These are phyloP conservation scores for Ustulina deusta DNA, from an alignment of 2,329 filamentous ascomycete genomes.

Conservation along the genomic window DNA sequence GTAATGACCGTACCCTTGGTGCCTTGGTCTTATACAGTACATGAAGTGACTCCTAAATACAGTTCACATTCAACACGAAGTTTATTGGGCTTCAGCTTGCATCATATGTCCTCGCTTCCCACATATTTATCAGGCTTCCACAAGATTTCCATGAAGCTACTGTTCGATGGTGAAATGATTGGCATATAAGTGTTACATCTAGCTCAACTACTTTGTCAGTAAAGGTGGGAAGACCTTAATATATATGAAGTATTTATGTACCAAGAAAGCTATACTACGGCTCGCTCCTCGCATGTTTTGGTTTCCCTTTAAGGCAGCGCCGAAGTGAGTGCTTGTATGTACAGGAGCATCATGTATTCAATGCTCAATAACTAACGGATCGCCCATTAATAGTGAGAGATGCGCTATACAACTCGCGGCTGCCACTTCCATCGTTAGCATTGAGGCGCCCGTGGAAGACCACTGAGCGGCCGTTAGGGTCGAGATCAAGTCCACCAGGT, in stretches of 20 bases:
- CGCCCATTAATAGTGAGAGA: slow-evolving; percentile 44
- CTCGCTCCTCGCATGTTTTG: not conserved
- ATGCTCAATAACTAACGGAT: slow-evolving; percentile 32
- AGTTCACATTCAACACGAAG: no score
- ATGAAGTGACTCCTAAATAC: no score
- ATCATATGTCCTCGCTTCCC: no score
- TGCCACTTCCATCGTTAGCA: slow-evolving; percentile 38
- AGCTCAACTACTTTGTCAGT: no score
- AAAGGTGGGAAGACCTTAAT: no score
- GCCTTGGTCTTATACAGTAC: no score
- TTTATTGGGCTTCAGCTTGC: no score
- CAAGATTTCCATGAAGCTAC: no score
- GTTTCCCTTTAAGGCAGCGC: not conserved
- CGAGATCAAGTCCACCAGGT: slow-evolving; percentile 50
- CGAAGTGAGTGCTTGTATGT: slow-evolving; percentile 6
- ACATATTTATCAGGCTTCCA: no score
- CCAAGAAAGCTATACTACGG: not conserved
- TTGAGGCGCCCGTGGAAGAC: slow-evolving; percentile 49
- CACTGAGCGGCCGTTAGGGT: slow-evolving; percentile 46
- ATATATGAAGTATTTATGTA: slow-evolving; percentile 3
- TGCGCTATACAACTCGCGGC: slow-evolving; percentile 46
- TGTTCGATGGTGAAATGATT: no score
- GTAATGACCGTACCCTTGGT: no score
- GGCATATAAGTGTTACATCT: no score
- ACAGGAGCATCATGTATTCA: not conserved